Percentiles rank a stretch among this genome's conserved stretches.
These are phyloP conservation scores for Fusarium concolor DNA, from an alignment of 2,329 filamentous ascomycete genomes.

Conservation along the genomic window DNA sequence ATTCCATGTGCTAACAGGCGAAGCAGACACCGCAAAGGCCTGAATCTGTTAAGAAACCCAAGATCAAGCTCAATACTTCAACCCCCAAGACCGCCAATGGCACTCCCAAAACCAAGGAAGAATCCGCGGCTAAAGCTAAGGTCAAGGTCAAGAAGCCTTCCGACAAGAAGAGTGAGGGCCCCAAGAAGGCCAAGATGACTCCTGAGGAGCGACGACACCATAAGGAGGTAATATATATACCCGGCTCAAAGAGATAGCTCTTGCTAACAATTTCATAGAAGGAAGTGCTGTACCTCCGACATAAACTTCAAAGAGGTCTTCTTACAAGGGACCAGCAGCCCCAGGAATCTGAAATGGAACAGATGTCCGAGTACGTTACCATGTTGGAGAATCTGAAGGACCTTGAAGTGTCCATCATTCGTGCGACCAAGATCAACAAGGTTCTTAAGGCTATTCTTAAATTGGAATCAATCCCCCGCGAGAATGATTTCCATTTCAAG, in stretches of 20 bases:
- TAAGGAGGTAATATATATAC: slow-evolving; percentile 64
- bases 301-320: slow-evolving; percentile 95
- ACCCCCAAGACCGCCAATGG: slow-evolving; percentile 34
- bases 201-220: slow-evolving; percentile 68
- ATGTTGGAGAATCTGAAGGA: slow-evolving; percentile 85
- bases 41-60: slow-evolving; percentile 75
- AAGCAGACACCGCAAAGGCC: slow-evolving; percentile 68
- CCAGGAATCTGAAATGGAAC: slow-evolving; percentile 85
- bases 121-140: slow-evolving; percentile 65
- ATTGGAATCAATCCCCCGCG: slow-evolving; percentile 84
- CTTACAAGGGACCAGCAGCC: slow-evolving; percentile 85
- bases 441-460: slow-evolving; percentile 95
- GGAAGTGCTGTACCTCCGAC: slow-evolving; percentile 90
- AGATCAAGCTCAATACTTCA: slow-evolving; percentile 72
- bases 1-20: slow-evolving; percentile 23
- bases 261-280: slow-evolving; percentile 62
- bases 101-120: slow-evolving; percentile 64
- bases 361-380: slow-evolving; percentile 80
- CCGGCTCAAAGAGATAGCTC: not conserved
- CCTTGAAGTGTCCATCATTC: slow-evolving; percentile 89
- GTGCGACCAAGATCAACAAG: slow-evolving; percentile 97
- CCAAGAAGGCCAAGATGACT: slow-evolving; percentile 68
- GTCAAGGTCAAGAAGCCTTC: slow-evolving; percentile 66
- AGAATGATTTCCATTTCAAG: slow-evolving; percentile 92
- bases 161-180: slow-evolving; percentile 66